Conservation (phyloP, 352 stramenopile species). For the Aphanomyces cochlioides region DNA sequence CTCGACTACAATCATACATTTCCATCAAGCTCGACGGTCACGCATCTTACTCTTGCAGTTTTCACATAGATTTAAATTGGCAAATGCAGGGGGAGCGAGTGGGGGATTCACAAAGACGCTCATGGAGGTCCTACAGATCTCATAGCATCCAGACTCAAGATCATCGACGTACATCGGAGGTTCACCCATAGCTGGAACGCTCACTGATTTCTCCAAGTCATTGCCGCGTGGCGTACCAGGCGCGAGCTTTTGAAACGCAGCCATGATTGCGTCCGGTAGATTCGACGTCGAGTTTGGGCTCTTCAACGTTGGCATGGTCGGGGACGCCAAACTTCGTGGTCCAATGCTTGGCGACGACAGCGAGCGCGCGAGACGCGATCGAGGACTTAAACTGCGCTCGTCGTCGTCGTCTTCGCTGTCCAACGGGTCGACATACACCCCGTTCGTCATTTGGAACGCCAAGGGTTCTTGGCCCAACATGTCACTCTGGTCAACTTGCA, state of each 20-base stretch:
- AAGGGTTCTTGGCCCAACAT: neutral
- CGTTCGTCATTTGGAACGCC: slow-evolving; percentile 7
- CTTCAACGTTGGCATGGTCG: slow-evolving; percentile 17
- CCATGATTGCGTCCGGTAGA: slow-evolving; percentile 21
- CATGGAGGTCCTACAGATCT: neutral
- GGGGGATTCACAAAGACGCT: slow-evolving; percentile 24
- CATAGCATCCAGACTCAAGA: neutral
- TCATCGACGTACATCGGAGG: neutral
- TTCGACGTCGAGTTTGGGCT: slow-evolving; percentile 9
- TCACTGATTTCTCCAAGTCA: no score
- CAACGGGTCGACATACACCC: slow-evolving; percentile 11
- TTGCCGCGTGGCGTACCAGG: no score
- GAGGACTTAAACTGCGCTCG: neutral
- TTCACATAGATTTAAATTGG: slow-evolving; percentile 27
- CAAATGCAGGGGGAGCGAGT: slow-evolving; percentile 17
- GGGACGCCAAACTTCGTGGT: neutral
- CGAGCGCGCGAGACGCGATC: neutral
- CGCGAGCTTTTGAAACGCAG: neutral
- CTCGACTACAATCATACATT: slow-evolving; percentile 38
- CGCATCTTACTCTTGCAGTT: slow-evolving; percentile 25
- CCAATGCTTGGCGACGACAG: slow-evolving; percentile 23
- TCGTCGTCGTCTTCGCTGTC: slow-evolving; percentile 22
- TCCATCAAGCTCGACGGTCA: neutral
- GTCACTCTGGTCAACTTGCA: neutral
- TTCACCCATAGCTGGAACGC: no score